Conservation (phyloP, 2,329 filamentous ascomycete genomes). For the Calonectria multiphialidica region DNA sequence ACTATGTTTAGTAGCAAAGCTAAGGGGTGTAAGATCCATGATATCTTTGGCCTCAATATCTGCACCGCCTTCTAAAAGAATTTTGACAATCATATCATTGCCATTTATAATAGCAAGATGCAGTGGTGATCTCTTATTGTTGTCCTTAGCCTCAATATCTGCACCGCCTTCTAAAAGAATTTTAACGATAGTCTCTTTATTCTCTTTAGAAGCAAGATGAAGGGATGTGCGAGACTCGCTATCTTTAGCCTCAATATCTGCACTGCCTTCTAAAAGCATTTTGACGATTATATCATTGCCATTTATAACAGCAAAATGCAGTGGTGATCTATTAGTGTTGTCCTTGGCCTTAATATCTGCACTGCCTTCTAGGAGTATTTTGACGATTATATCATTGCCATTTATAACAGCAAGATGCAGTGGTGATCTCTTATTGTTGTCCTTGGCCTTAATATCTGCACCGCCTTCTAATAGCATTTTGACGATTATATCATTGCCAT, state of each 20-base stretch:
- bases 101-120: not conserved
- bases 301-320: not conserved
- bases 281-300: not conserved
- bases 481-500: not conserved
- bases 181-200: not conserved
- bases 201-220: not conserved
- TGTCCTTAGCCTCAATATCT: not conserved
- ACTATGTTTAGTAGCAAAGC: not conserved
- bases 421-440: not conserved
- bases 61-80: not conserved
- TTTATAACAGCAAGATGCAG: not conserved
- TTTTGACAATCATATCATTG: not conserved
- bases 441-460: not conserved
- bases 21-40: not conserved
- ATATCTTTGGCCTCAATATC: not conserved
- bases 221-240: not conserved
- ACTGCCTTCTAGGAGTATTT: not conserved
- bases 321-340: not conserved
- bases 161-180: not conserved
- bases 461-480: not conserved
- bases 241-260: not conserved
- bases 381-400: not conserved
- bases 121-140: not conserved
- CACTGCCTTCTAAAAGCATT: not conserved
- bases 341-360: slow-evolving; percentile 1